Conservation (phyloP, 148 eudicot genomes). For the Heliosperma pusillum region DNA sequence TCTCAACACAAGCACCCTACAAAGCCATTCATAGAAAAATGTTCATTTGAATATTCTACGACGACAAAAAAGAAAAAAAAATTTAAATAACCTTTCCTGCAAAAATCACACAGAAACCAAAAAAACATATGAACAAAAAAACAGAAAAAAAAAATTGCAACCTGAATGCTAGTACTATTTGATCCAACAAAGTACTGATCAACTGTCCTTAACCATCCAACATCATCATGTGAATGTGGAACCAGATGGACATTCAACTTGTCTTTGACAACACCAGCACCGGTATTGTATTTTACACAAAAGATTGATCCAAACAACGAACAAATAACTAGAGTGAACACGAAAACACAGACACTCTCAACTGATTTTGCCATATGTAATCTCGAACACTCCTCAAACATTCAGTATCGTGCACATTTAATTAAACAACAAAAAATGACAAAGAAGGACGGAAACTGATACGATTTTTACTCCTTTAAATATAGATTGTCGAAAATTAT, state of each 20-base stretch:
- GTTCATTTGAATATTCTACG: neutral
- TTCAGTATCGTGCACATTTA: neutral
- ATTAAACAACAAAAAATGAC: neutral
- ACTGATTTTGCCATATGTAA: conserved; percentile 19
- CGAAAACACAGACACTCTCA: conserved; percentile 17
- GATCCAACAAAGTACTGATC: conserved; percentile 96
- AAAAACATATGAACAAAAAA: neutral
- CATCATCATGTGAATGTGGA: conserved; percentile 93
- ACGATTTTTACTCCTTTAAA: neutral
- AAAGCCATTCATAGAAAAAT: conserved; percentile 9
- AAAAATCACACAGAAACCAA: neutral
- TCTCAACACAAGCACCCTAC: conserved; percentile 87
- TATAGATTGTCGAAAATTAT: neutral
- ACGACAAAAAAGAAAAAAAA: neutral
- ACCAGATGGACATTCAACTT: conserved; percentile 95
- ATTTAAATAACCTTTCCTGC: neutral
- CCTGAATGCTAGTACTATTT: conserved; percentile 78
- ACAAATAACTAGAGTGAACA: conserved; percentile 27
- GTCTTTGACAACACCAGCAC: conserved; percentile 48
- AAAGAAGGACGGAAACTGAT: neutral
- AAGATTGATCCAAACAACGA: conserved; percentile 26
- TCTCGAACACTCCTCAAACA: neutral
- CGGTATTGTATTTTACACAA: conserved; percentile 51
- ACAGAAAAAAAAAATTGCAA: neutral
- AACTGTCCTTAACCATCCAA: conserved; percentile 96